Conservation (phyloP, 345 rosid species). For the Eucalyptus pauciflora region DNA sequence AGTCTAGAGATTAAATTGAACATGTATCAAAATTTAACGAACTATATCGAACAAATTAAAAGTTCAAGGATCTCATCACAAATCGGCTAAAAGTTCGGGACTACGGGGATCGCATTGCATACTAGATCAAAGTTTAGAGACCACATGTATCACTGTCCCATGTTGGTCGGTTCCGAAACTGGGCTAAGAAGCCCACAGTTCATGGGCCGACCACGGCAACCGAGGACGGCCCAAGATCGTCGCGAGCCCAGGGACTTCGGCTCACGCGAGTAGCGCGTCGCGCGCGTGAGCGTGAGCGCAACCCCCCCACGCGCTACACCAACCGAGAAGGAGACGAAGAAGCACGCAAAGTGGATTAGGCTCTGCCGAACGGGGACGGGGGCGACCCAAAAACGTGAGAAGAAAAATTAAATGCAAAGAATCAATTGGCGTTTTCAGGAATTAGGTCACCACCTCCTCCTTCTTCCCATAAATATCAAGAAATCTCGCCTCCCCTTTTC, state of each 20-base stretch:
- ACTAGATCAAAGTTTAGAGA: accelerated
- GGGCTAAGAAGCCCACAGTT: neutral
- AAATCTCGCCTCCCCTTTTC: neutral
- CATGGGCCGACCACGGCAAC: neutral
- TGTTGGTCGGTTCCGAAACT: neutral
- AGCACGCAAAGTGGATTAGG: neutral
- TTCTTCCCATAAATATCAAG: neutral
- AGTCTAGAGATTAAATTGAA: no score
- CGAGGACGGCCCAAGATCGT: neutral
- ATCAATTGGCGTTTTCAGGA: neutral
- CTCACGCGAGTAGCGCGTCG: neutral
- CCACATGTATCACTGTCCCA: no score
- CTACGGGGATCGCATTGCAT: accelerated
- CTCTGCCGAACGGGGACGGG: neutral
- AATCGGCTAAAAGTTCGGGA: no score
- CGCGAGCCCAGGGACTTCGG: neutral
- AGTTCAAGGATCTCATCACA: no score
- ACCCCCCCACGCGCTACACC: neutral
- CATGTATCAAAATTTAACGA: accelerated
- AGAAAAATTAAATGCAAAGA: neutral
- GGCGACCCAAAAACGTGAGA: neutral
- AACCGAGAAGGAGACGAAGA: neutral
- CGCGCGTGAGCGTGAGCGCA: neutral
- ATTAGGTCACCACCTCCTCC: neutral
- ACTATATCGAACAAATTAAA: no score